Conservation (phyloP, 106 monocot genomes). For the Allium sativum region DNA sequence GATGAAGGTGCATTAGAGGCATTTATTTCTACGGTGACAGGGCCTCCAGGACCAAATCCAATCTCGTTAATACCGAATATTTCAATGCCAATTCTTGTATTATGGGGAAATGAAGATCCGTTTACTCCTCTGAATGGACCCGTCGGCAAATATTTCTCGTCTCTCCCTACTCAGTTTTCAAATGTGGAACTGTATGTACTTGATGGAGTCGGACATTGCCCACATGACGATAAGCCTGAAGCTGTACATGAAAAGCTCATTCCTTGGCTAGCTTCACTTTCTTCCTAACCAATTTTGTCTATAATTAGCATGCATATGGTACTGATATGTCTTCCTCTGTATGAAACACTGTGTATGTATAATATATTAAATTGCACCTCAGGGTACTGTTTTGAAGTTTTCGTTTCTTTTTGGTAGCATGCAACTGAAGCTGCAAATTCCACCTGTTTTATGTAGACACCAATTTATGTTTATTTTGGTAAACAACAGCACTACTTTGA, state of each 20-base stretch:
- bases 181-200: slow-evolving; percentile 61
- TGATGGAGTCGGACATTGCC: slow-evolving; percentile 86
- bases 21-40: slow-evolving; percentile 85
- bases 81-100: slow-evolving; percentile 52
- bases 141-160: slow-evolving; percentile 83
- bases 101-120: slow-evolving; percentile 88
- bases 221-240: slow-evolving; percentile 87
- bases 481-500: too few relatives aligned
- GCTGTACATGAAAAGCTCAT: slow-evolving; percentile 76
- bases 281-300: neutral
- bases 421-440: too few relatives aligned
- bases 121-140: slow-evolving; percentile 93
- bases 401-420: too few relatives aligned
- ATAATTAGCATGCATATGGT: too few relatives aligned
- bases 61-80: slow-evolving; percentile 64
- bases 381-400: too few relatives aligned
- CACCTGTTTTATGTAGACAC: too few relatives aligned
- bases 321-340: too few relatives aligned
- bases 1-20: slow-evolving; percentile 84
- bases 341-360: too few relatives aligned
- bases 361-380: too few relatives aligned
- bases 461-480: too few relatives aligned
- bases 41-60: slow-evolving; percentile 89
- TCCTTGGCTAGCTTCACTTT: slow-evolving; percentile 65
- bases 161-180: slow-evolving; percentile 49